phyloP scores from a whole-genome alignment of 2,329 filamentous ascomycete species.

The Microdochium trichocladiopsis region DNA sequence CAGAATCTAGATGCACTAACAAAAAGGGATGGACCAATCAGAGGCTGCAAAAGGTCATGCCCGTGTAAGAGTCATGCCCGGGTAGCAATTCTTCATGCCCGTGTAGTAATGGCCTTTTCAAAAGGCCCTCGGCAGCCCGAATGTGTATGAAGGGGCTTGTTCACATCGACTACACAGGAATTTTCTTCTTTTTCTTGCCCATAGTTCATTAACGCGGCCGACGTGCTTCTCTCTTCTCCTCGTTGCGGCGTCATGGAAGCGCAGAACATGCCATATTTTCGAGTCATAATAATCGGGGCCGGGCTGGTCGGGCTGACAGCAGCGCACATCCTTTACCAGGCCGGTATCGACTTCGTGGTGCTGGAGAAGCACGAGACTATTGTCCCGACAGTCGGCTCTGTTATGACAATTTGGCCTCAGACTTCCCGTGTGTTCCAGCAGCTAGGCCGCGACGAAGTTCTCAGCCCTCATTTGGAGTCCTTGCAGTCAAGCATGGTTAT shows the following conservation, averaged over 20 bases:
- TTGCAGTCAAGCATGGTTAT: neutral
- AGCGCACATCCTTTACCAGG: constrained; percentile 19
- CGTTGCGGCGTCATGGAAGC: neutral
- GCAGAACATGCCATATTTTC: constrained; percentile 3
- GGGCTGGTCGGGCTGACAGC: constrained; percentile 19
- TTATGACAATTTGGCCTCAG: neutral
- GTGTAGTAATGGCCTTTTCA: too few relatives aligned
- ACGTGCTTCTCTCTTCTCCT: neutral
- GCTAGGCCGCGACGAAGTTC: neutral
- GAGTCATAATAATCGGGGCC: constrained; percentile 19
- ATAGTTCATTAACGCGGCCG: neutral
- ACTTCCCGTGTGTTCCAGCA: neutral
- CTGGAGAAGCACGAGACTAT: constrained; percentile 19
- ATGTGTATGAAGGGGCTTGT: too few relatives aligned
- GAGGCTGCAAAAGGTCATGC: too few relatives aligned
- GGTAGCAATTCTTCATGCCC: too few relatives aligned
- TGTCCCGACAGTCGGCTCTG: neutral
- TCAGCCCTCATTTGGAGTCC: neutral
- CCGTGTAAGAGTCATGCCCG: too few relatives aligned
- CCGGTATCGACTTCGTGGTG: too few relatives aligned
- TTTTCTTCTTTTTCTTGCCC: neutral
- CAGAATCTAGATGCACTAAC: too few relatives aligned
- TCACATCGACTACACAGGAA: neutral
- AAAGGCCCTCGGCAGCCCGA: too few relatives aligned
- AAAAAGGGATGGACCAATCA: too few relatives aligned